Conservation (phyloP, 768 basidiomycete genomes). For the Chlorophyllum brunneum region DNA sequence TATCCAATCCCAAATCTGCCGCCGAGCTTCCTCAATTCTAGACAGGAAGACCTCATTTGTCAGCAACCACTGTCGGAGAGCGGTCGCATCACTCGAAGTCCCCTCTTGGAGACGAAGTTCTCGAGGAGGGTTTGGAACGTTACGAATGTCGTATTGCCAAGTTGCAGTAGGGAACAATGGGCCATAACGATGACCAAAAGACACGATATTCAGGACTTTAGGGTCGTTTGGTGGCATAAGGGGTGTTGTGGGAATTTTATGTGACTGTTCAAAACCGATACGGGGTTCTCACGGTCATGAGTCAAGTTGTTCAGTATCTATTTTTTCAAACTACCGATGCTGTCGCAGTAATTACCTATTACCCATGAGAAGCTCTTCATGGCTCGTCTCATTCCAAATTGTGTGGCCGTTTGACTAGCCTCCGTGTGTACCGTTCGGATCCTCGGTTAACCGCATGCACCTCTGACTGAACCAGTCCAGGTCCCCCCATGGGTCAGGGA, state of each 20-base stretch:
- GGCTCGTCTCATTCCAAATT: no score
- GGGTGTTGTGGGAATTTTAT: background rate
- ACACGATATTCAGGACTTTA: background rate
- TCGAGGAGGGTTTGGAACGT: conserved; percentile 8
- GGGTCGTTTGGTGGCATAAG: background rate
- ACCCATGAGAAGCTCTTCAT: no score
- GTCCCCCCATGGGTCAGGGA: no score
- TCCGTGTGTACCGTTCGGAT: no score
- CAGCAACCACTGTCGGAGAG: conserved; percentile 5
- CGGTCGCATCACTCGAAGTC: background rate
- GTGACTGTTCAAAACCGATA: background rate
- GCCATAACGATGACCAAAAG: background rate
- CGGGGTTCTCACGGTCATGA: no score
- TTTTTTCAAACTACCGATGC: no score
- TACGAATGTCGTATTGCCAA: conserved; percentile 2
- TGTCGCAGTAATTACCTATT: no score
- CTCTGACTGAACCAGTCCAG: no score
- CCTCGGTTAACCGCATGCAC: no score
- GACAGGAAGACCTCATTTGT: background rate
- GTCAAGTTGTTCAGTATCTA: no score
- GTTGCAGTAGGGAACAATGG: background rate
- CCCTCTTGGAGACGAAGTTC: background rate
- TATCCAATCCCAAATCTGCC: background rate
- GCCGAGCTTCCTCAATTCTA: background rate
- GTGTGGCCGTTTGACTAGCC: no score